Evolutionary conservation across 1,284 basidiomycete species (phyloP).

Genomic region (Pseudomicrostroma phylloplanum): DNA sequence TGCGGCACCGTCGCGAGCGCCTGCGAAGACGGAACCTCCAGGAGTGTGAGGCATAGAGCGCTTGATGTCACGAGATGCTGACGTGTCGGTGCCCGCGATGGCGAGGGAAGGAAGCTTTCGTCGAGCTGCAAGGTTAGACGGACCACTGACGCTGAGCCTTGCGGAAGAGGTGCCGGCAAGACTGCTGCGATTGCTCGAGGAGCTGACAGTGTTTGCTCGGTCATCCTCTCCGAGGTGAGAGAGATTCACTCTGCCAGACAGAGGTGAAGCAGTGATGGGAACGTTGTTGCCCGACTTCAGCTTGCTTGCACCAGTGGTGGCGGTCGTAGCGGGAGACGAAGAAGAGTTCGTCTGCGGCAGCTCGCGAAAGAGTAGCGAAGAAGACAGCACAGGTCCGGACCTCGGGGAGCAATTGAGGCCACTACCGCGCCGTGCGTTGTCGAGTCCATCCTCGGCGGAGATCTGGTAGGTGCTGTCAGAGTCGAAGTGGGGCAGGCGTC

Average conservation of each 20-base stretch:
- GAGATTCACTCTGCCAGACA: neutral
- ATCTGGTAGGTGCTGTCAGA: neutral
- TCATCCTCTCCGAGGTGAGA: neutral
- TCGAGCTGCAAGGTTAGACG: conserved; percentile 1
- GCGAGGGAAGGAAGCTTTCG: conserved; percentile 10
- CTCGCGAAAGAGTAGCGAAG: too few relatives aligned
- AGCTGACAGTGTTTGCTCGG: neutral
- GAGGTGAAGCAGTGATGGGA: conserved; percentile 3
- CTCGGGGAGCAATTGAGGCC: too few relatives aligned
- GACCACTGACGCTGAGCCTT: too few relatives aligned
- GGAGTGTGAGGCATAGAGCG: conserved; percentile 34
- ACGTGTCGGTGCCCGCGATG: conserved; percentile 22
- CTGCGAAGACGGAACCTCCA: conserved; percentile 30
- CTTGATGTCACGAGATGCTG: conserved; percentile 20
- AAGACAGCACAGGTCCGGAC: too few relatives aligned
- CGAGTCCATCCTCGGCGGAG: neutral
- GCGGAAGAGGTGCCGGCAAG: too few relatives aligned
- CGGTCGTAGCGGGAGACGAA: too few relatives aligned
- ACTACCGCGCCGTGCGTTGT: neutral
- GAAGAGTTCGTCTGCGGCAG: too few relatives aligned
- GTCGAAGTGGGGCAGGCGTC: neutral
- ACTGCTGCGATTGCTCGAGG: too few relatives aligned
- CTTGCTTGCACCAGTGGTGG: too few relatives aligned
- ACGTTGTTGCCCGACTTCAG: neutral
- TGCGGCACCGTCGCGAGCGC: conserved; percentile 41